Percentiles rank a stretch among this genome's conserved stretches.
These are phyloP conservation scores for Panicum hallii DNA, from an alignment of 202 grass and related monocot species.

Conservation along the genomic window DNA sequence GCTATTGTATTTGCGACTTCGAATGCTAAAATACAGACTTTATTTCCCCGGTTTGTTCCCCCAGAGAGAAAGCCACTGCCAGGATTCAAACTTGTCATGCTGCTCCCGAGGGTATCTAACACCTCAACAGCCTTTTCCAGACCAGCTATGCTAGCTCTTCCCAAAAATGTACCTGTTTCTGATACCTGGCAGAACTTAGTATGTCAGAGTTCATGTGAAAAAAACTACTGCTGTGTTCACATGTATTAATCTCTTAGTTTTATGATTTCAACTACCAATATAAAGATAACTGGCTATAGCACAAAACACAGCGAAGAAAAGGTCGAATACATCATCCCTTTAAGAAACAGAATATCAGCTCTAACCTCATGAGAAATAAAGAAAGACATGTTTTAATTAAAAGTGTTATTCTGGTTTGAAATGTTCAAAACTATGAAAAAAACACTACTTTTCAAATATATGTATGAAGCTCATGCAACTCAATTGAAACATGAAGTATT, in stretches of 20 bases:
- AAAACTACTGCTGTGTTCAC: background rate
- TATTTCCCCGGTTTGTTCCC: conserved; percentile 65
- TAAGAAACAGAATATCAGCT: conserved; percentile 8
- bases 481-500: background rate
- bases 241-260: background rate
- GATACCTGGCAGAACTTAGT: conserved; percentile 63
- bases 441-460: background rate
- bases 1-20: conserved; percentile 97
- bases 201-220: conserved; percentile 56
- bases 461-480: conserved; percentile 7
- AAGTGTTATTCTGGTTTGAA: background rate
- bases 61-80: conserved; percentile 86
- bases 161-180: conserved; percentile 77
- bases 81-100: conserved; percentile 84
- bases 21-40: conserved; percentile 81
- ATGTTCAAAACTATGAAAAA: conserved; percentile 21
- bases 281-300: background rate
- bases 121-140: conserved; percentile 88
- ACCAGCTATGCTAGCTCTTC: conserved; percentile 80
- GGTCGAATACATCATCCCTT: background rate
- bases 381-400: conserved; percentile 15
- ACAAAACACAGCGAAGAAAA: background rate
- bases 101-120: conserved; percentile 87
- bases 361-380: conserved; percentile 3
- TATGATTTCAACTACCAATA: background rate